phyloP scores from a whole-genome alignment of 140 eudicot genomes.

The Stevia rebaudiana region DNA sequence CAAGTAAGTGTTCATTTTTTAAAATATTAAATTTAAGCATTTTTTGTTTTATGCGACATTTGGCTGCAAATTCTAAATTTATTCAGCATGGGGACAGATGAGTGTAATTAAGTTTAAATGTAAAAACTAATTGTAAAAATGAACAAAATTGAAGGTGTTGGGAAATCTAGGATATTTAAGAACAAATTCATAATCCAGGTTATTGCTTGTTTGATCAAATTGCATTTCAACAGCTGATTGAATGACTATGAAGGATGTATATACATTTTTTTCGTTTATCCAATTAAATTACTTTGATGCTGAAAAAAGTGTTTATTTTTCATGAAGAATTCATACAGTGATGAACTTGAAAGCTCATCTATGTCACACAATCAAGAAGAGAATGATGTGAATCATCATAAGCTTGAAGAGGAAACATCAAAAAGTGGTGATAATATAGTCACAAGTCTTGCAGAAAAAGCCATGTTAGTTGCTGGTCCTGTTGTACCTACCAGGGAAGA shows the following conservation, averaged over 20 bases:
- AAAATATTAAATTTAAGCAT: too few relatives aligned
- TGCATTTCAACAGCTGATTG: constrained; percentile 5
- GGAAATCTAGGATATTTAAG: not conserved
- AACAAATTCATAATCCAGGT: constrained; percentile 4
- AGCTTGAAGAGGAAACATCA: constrained; percentile 32
- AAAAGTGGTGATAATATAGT: constrained; percentile 48
- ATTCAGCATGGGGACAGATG: constrained; percentile 5
- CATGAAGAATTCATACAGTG: constrained; percentile 37
- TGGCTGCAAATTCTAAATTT: constrained; percentile 1
- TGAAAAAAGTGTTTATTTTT: constrained; percentile 7
- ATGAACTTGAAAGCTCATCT: constrained; percentile 26
- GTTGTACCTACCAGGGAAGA: constrained; percentile 75
- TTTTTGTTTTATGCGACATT: constrained; percentile 2
- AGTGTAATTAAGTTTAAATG: constrained; percentile 4
- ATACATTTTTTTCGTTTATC: not conserved
- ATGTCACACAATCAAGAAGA: constrained; percentile 27
- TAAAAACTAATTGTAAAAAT: constrained; percentile 13
- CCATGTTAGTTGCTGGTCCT: constrained; percentile 91
- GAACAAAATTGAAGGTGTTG: not conserved
- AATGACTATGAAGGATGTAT: constrained; percentile 8
- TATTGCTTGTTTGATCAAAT: constrained; percentile 16
- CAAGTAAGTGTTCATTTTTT: constrained; percentile 42
- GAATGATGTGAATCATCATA: constrained; percentile 14
- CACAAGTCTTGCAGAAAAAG: constrained; percentile 85
- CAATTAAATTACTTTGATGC: not conserved